Base-by-base conservation (phyloP, 257 asterid species). In the Solanum microdontum region DNA sequence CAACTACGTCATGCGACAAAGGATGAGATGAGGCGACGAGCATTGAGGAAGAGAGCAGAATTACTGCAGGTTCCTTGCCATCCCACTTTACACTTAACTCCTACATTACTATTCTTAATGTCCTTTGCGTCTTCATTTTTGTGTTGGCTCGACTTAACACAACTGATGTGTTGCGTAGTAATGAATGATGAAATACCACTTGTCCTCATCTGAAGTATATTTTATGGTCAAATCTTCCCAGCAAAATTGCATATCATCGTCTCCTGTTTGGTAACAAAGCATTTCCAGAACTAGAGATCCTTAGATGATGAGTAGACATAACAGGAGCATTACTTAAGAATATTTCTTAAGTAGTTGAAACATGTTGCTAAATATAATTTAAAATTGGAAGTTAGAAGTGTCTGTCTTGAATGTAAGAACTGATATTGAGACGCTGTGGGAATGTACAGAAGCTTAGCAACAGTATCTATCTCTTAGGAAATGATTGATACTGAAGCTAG, bases 21-120 rank as follows among this genome's bases (percentile, higher is more conserved):
- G 26, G 98, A 97, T 89, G 99, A 96, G 92, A 96, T 92, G 99
- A 95, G 98, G 91, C 97, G 99, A 79, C 94, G 91, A 72, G 99
- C 99, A 87, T 92, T 96, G 88, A 93, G 84, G 92, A 96, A 88
- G 90, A 93, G 99, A 92, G 96, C 95, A 88, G 94, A 97, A 92
- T 76, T 95, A 91, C 99, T 97, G 91, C 92, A 93, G 99, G 99
- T 90, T 88, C 14, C 83, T 82, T 85, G 55, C 84, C 45, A 84
- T 75, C 77, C 85, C 23, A 39, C 68, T 86, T 28, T 86, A 43
- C 68, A 32, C 55, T 11, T 58, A 13, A 43, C 72, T 66, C 80
- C 70, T 68, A 40, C 32, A 12, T n/a, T 70, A 28, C 82, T 39
- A 58, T 72, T 43, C 39, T 80, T 80, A 28, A 45, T 45, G 66